phyloP scores from a whole-genome alignment of 2,329 filamentous ascomycete genomes.

The Saccharata proteae region DNA sequence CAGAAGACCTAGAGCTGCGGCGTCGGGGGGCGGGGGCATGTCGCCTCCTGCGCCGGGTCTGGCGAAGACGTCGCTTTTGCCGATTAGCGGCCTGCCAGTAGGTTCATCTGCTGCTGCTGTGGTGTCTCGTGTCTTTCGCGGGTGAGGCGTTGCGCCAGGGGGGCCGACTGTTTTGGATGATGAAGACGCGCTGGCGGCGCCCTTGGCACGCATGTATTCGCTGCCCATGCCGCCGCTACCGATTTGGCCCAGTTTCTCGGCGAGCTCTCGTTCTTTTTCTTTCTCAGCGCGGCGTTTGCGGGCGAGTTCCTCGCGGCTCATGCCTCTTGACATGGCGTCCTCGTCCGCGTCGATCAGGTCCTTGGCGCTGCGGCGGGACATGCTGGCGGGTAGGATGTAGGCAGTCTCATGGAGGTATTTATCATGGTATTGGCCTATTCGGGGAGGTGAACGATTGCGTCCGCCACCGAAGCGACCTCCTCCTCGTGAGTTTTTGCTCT shows the following conservation, averaged over 20 bases:
- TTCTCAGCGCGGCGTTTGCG: conserved; percentile 52
- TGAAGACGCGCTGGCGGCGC: conserved; percentile 5
- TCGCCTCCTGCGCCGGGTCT: conserved; percentile 1
- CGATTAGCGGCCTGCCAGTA: neutral
- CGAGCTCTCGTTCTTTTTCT: conserved; percentile 63
- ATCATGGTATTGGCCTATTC: conserved; percentile 38
- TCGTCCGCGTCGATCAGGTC: conserved; percentile 55
- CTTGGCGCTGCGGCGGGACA: conserved; percentile 37
- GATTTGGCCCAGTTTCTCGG: conserved; percentile 51
- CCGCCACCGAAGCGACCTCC: conserved; percentile 1
- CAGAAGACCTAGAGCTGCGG: conserved; percentile 30
- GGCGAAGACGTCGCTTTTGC: neutral
- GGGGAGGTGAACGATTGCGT: conserved; percentile 1
- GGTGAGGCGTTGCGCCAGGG: neutral
- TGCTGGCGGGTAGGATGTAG: conserved; percentile 27
- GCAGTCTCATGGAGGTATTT: conserved; percentile 41
- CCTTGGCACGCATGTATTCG: conserved; percentile 51
- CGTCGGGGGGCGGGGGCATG: conserved; percentile 12
- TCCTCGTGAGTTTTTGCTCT: conserved; percentile 4
- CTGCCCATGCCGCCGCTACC: conserved; percentile 51
- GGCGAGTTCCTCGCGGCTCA: conserved; percentile 53
- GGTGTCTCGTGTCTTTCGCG: neutral
- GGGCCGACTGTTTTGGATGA: neutral
- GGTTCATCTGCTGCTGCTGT: neutral
- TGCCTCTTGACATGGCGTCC: conserved; percentile 41